A percentile compares a stretch with the other conserved stretches of the same genome.
These are phyloP conservation scores for Russula abietina DNA, from an alignment of 768 basidiomycete genomes.

Conservation along the genomic window DNA sequence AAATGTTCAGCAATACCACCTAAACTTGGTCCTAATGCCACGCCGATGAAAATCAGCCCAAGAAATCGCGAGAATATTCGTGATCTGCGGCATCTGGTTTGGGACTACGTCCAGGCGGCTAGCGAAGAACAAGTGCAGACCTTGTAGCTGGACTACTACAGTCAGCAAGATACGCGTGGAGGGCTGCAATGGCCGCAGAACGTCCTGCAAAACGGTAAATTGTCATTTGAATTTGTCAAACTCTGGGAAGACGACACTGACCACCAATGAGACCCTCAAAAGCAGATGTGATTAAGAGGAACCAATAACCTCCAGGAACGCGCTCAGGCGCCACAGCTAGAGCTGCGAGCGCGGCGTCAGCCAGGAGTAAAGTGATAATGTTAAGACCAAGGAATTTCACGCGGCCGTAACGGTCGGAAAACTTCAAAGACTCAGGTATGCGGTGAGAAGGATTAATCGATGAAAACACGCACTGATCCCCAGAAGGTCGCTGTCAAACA, in stretches of 20 bases:
- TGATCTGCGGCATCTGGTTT: conserved; percentile 39
- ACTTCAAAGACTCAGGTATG: conserved; percentile 38
- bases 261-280: conserved; percentile 72
- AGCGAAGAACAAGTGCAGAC: background rate
- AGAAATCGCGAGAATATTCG: conserved; percentile 56
- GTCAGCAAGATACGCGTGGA: conserved; percentile 67
- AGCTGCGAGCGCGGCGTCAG: conserved; percentile 61
- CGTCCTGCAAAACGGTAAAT: conserved; percentile 33
- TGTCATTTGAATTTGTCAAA: background rate
- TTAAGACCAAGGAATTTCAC: conserved; percentile 57
- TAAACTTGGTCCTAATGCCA: conserved; percentile 69
- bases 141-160: conserved; percentile 44
- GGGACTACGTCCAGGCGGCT: conserved; percentile 4
- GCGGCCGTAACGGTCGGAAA: conserved; percentile 76
- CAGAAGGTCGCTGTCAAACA: conserved; percentile 83
- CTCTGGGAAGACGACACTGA: conserved; percentile 29
- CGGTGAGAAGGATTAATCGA: background rate
- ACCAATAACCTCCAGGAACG: conserved; percentile 80
- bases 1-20: conserved; percentile 58
- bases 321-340: conserved; percentile 51
- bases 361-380: conserved; percentile 51
- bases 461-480: conserved; percentile 55
- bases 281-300: conserved; percentile 58
- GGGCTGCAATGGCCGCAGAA: conserved; percentile 43
- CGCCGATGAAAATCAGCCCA: conserved; percentile 68